Evolutionary conservation across 768 basidiomycete genomes (phyloP).

Genomic region (Lactarius vividus): DNA sequence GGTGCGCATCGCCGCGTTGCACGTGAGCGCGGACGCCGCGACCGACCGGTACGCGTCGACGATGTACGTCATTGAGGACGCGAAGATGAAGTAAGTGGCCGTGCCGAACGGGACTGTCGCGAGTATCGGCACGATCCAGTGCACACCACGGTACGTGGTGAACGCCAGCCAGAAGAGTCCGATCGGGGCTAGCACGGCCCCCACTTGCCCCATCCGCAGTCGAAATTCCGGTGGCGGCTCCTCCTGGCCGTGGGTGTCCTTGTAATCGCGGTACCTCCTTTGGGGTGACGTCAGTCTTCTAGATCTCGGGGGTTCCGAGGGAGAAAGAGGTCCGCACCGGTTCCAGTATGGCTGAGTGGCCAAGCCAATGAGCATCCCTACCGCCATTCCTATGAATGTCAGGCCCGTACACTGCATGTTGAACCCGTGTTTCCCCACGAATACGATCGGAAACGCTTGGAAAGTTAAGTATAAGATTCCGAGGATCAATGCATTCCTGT

Average conservation of each 20-base stretch:
- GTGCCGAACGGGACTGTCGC: conserved; percentile 48
- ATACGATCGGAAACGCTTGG: conserved; percentile 59
- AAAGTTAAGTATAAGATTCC: conserved; percentile 49
- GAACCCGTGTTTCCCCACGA: conserved; percentile 49
- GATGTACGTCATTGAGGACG: conserved; percentile 61
- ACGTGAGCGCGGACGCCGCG: conserved; percentile 61
- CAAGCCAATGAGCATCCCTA: conserved; percentile 44
- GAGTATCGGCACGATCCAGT: conserved; percentile 49
- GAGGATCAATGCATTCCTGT: conserved; percentile 41
- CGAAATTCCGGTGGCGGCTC: conserved; percentile 62
- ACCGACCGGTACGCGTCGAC: conserved; percentile 50
- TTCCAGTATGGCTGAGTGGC: conserved; percentile 48
- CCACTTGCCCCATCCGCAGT: conserved; percentile 64
- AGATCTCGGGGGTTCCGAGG: not conserved
- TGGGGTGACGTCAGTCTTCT: not conserved
- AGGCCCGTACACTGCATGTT: conserved; percentile 49
- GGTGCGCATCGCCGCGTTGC: conserved; percentile 52
- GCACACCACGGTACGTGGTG: conserved; percentile 47
- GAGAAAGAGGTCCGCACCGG: conserved; percentile 25
- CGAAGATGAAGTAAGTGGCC: conserved; percentile 63
- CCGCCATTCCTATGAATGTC: conserved; percentile 50
- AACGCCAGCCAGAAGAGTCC: conserved; percentile 57
- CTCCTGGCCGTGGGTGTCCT: conserved; percentile 42
- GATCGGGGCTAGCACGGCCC: conserved; percentile 61
- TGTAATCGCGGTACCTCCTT: conserved; percentile 41